Evolutionary conservation across 805 yeast genomes (phyloP).

Genomic region (Cyberlindnera sargentensis): DNA sequence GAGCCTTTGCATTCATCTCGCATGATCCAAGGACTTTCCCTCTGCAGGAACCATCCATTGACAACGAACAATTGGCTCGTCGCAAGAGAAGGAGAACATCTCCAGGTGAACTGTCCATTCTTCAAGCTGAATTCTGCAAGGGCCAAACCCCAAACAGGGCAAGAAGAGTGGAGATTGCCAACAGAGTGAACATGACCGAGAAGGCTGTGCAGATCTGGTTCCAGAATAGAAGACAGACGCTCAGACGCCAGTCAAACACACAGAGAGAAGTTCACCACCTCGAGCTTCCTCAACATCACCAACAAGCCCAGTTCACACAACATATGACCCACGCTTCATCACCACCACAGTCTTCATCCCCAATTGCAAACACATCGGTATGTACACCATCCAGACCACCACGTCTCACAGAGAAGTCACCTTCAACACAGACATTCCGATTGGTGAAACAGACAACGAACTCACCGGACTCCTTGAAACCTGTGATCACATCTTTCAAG

Average conservation of each 20-base stretch:
- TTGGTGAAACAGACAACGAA: constrained; percentile 5
- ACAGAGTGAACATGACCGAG: constrained; percentile 85
- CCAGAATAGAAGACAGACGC: constrained; percentile 87
- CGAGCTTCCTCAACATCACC: constrained; percentile 10
- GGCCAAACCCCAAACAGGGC: constrained; percentile 79
- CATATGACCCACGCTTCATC: background rate
- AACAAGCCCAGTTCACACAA: background rate
- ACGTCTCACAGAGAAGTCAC: constrained; percentile 3
- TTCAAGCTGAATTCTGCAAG: constrained; percentile 69
- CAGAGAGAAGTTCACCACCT: constrained; percentile 24
- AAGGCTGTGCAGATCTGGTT: constrained; percentile 98
- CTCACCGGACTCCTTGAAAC: constrained; percentile 3
- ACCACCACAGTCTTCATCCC: constrained; percentile 4
- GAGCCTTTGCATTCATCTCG: constrained; percentile 77
- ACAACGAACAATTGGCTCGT: constrained; percentile 88
- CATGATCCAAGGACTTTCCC: constrained; percentile 91
- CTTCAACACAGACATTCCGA: constrained; percentile 20
- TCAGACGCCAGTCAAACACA: constrained; percentile 43
- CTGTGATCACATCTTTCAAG: constrained; percentile 1
- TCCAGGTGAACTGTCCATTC: constrained; percentile 73
- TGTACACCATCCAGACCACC: constrained; percentile 18
- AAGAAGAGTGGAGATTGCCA: constrained; percentile 72
- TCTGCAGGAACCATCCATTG: constrained; percentile 73
- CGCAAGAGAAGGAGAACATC: constrained; percentile 94
- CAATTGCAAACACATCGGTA: constrained; percentile 1